These are phyloP conservation scores for Phytophthora pluvialis DNA, from an alignment of 352 stramenopile genomes.

Conservation along the genomic window DNA sequence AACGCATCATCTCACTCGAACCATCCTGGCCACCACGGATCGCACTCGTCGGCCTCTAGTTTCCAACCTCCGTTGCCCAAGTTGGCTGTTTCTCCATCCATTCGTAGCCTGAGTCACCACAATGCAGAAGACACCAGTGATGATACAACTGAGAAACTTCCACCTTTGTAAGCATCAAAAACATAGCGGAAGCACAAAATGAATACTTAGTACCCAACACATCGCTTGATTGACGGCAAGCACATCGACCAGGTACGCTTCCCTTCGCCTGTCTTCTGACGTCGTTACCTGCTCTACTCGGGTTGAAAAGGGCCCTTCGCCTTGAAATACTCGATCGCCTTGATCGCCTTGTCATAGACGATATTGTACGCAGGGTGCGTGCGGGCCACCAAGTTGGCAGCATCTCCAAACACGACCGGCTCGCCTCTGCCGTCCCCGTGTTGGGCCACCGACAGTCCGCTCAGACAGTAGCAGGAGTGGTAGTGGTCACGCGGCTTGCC, in stretches of 20 bases:
- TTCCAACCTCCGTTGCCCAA: constrained; percentile 56
- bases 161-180: constrained; percentile 42
- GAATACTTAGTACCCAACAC: constrained; percentile 17
- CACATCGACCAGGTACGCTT: constrained; percentile 10
- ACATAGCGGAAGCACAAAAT: constrained; percentile 22
- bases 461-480: constrained; percentile 99
- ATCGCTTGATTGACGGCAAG: constrained; percentile 15
- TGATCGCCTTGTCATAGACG: constrained; percentile 79
- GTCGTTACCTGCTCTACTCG: constrained; percentile 21
- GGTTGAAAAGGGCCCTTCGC: constrained; percentile 62
- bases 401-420: constrained; percentile 61
- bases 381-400: constrained; percentile 73
- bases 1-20: constrained; percentile 13
- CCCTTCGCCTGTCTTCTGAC: constrained; percentile 11
- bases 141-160: constrained; percentile 52
- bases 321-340: constrained; percentile 74
- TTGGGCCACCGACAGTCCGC: constrained; percentile 94
- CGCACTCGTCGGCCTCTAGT: constrained; percentile 26
- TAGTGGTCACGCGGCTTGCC: constrained; percentile 98
- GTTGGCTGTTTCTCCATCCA: constrained; percentile 42
- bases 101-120: constrained; percentile 36
- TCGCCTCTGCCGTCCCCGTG: constrained; percentile 60
- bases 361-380: constrained; percentile 96
- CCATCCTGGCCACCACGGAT: constrained; percentile 24
- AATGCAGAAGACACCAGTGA: constrained; percentile 23